phyloP scores from a whole-genome alignment of 2,329 filamentous ascomycete species.

The Tolypocladium inflatum region DNA sequence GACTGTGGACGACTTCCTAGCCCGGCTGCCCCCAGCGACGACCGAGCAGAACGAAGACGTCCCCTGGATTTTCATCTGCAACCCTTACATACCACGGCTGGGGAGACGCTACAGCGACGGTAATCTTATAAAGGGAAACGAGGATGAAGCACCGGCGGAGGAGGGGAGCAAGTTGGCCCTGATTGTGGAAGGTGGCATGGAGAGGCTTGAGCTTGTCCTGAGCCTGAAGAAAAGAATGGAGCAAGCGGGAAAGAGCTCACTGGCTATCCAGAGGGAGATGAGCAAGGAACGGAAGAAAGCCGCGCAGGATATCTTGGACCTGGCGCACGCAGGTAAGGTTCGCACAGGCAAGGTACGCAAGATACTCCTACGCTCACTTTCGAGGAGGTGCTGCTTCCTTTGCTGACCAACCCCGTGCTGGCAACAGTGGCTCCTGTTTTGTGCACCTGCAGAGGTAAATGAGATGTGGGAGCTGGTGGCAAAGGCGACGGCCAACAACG shows the following conservation, averaged over 20 bases:
- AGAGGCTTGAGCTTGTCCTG: slow-evolving; percentile 35
- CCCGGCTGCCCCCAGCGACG: slow-evolving; percentile 57
- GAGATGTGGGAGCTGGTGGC: slow-evolving; percentile 58
- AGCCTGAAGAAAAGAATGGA: slow-evolving; percentile 40
- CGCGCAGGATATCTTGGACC: slow-evolving; percentile 44
- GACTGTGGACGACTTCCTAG: slow-evolving; percentile 54
- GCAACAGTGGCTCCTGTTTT: slow-evolving; percentile 66
- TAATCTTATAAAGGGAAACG: slow-evolving; percentile 31
- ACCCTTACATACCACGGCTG: slow-evolving; percentile 42
- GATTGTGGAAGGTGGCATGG: slow-evolving; percentile 43
- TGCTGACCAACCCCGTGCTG: neutral
- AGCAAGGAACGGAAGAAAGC: slow-evolving; percentile 39
- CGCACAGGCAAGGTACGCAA: slow-evolving; percentile 53
- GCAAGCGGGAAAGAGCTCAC: slow-evolving; percentile 20
- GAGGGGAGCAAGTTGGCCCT: slow-evolving; percentile 33
- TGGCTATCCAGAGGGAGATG: slow-evolving; percentile 34
- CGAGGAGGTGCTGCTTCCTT: neutral
- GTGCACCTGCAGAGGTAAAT: slow-evolving; percentile 42
- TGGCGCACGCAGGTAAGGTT: slow-evolving; percentile 51
- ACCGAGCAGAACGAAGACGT: slow-evolving; percentile 35
- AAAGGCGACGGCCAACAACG: slow-evolving; percentile 54
- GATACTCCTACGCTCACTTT: neutral
- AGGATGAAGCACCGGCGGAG: slow-evolving; percentile 39
- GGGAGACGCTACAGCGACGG: slow-evolving; percentile 21
- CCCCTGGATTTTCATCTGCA: slow-evolving; percentile 66